Base-by-base conservation (phyloP, 169 alveolate genomes). In the Cryptosporidium viatorum region DNA sequence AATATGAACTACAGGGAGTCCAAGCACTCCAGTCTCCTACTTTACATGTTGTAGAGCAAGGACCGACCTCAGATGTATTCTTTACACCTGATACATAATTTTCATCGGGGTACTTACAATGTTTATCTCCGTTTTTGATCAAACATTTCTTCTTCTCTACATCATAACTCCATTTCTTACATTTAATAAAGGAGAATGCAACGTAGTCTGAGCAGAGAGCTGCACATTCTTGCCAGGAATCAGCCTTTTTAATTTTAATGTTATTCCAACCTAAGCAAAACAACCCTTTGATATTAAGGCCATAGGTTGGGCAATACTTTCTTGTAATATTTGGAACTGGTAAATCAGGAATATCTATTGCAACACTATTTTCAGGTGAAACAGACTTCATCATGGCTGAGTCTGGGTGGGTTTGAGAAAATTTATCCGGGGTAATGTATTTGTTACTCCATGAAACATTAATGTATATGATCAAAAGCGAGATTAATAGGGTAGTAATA, bases 1-100 rank as follows among this genome's bases (percentile, higher is more conserved):
- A 80, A 31, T 80, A 29, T 2, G 89, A 80, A 29, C 62, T 80
- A 33, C 89, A 80, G 0, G 73, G 73, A 9, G 89, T 62, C 89
- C 89, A 80, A 12, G 89, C 71, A 80, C 89, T 80, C 89, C 89
- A 80, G 55, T 65, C 75, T 10, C 89, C 89, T 62, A 80, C 89
- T 43, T 80, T 65, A 48, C 89, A 80, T 21, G 89, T 80, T 4
- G 89, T 80, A 18, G 89, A 37, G 59, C 89, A 80, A 21, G 37
- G 26, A 23, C 89, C 89, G 31, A 80, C 89, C 55, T 80, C 89
- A 2, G 75, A 59, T 10, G 89, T 26, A 31, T 39, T 80, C 14
- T 21, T 45, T 39, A 41, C 50, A 18, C 89, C 89, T 18, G 89
- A 80, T 39, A 80, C 45, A 48, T 60, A 80, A 48, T 80, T 80